phyloP scores from a whole-genome alignment of 164 flowering plant genomes.

The Kalanchoe fedtschenkoi region DNA sequence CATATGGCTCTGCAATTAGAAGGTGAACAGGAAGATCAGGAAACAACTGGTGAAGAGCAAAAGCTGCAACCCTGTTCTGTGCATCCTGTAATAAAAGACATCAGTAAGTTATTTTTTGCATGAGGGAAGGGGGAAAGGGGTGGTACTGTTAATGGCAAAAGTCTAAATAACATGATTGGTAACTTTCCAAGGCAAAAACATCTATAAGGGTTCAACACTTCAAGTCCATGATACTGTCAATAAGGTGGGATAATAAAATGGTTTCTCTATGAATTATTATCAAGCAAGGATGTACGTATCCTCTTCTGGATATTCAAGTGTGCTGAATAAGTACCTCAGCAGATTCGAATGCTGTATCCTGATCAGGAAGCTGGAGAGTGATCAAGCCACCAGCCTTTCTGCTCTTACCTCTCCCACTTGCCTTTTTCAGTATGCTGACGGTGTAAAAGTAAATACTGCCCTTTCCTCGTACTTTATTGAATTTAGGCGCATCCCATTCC shows the following conservation, averaged over 20 bases:
- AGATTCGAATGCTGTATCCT: conserved; percentile 37
- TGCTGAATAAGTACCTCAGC: conserved; percentile 48
- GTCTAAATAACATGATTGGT: neutral
- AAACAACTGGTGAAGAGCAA: conserved; percentile 66
- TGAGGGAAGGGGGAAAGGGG: no score
- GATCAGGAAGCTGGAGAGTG: conserved; percentile 64
- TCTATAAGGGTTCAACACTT: neutral
- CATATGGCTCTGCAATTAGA: conserved; percentile 62
- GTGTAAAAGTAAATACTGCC: conserved; percentile 36
- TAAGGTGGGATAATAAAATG: neutral
- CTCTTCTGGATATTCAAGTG: neutral
- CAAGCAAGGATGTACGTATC: neutral
- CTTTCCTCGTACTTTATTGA: conserved; percentile 37
- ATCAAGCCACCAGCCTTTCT: conserved; percentile 81
- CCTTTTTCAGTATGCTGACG: conserved; percentile 64
- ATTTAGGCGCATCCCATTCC: conserved; percentile 95
- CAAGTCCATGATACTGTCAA: neutral
- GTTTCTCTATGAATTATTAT: neutral
- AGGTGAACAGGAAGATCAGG: conserved; percentile 69
- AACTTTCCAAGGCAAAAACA: neutral
- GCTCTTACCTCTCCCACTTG: conserved; percentile 91
- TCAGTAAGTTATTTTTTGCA: neutral
- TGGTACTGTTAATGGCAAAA: neutral
- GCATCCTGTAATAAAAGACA: conserved; percentile 57
- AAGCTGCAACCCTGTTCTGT: conserved; percentile 84